Evolutionary conservation across 2,329 filamentous ascomycete genomes (phyloP), one percentile per base, ranked within the genome.

Genomic region (Colletotrichum musicola): DNA sequence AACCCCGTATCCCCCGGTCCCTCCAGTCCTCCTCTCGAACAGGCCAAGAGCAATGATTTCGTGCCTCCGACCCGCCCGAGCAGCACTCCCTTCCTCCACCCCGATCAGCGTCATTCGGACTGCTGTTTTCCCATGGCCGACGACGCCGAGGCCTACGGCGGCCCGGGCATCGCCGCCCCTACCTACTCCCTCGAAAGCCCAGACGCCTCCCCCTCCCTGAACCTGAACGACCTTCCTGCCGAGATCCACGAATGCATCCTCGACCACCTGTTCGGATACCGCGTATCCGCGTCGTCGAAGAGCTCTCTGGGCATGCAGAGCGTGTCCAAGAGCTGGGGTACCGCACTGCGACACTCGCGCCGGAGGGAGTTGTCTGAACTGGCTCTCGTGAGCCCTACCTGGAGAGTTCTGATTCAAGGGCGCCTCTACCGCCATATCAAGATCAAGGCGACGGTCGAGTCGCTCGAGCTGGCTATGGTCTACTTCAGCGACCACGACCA

Each of bases 351-450:
- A 62, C 90, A 92, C 78, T 90, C 90, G 5, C 84, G 91, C 63
- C 83, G 91, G 69, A 90, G 88, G 71, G 89, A 91, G 68, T 81
- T 93, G 42, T 92, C 91, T 0, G 85, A 90, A 71, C 77, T 93
- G 66, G 88, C 91, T 3, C 79, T 92, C 59, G 88, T 90, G 54
- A 88, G 83, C 73, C 82, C 78, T 4, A 79, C 86, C n/a, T 94
- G 91, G 91, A 86, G 90, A 56, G 80, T 83, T 42, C 75, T 93
- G 64, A 88, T 94, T 20, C 92, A 94, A 76, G 86, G 91, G 75
- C 85, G 92, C 44, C 85, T 94, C 2, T 94, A 93, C 79, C 86
- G 92, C 49, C 91, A 93, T 76, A 88, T 94, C 80, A 93, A 93
- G 78, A 82, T 94, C 73, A 92, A 93, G 79, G 92, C 90, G 0